phyloP scores from a whole-genome alignment of 2,329 filamentous ascomycete genomes.

The Aspergillus nomiae region DNA sequence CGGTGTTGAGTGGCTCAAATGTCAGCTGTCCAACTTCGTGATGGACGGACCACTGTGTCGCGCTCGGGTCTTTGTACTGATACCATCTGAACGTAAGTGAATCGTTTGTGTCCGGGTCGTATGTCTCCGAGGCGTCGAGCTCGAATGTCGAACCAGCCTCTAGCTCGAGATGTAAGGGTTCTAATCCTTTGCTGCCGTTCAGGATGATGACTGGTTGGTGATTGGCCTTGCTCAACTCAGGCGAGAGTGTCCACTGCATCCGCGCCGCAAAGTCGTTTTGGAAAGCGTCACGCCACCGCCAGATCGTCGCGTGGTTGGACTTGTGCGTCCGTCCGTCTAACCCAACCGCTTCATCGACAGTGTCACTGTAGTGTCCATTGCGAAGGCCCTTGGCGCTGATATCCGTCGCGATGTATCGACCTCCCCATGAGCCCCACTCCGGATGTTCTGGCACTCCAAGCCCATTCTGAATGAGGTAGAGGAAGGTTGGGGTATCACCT shows the following conservation, averaged over 20 bases:
- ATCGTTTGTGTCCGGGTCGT: background rate
- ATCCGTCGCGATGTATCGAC: background rate
- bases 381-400: background rate
- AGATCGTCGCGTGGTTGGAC: background rate
- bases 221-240: background rate
- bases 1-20: background rate
- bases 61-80: background rate
- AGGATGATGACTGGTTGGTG: background rate
- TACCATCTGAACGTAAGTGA: background rate
- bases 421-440: background rate
- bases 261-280: background rate
- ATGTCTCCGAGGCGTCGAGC: background rate
- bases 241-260: background rate
- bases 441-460: background rate
- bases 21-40: background rate
- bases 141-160: background rate
- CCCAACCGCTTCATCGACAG: background rate
- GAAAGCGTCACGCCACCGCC: background rate
- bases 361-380: background rate
- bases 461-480: background rate
- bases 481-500: background rate
- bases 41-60: background rate
- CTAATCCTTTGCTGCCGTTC: background rate
- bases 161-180: background rate
- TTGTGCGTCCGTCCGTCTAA: background rate